Base-by-base conservation (phyloP, 345 rosid genomes). In the Salix koriyanagi region DNA sequence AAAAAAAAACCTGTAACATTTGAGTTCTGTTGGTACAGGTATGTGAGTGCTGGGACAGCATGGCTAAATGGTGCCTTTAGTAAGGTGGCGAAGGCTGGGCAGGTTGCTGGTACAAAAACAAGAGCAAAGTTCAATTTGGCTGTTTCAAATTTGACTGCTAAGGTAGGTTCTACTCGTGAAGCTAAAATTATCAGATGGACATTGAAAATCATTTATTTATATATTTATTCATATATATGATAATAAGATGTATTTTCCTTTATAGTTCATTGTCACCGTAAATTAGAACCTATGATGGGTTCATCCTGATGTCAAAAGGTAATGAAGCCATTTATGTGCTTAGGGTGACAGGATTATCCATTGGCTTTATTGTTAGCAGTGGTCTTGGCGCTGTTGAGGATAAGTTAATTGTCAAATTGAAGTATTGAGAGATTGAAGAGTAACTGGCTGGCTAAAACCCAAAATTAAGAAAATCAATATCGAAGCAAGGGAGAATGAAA, bases 61-160 rank as follows among this genome's bases (percentile, higher is more conserved):
- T 95, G 99, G 99, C 78, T 96, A 64, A 96, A 90, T 81, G 98
- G 96, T 34, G 94, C 99, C 28, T 91, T 96, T 76, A 84, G 86
- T 82, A 96, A 87, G 83, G 91, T 93, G n/a, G 94, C 97, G 39
- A 93, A 86, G 87, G 97, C 90, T 26, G 92, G 99, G 74, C 97
- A 93, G 87, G 87, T 81, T 68, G 99, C 96, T 8, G 86, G 98
- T 65, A 80, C 93, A 25, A 96, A 93, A 90, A 92, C 99, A 32
- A 86, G 83, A 84, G 98, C 93, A 81, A 96, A 93, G 87, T 89
- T 92, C 77, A 87, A 86, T 79, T 50, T 89, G 61, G 96, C 99
- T 64, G 89, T 91, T 75, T 90, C 97, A 36, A 92, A 96, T 84
- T 81, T 96, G 85, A 84, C 91, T 62, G 81, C 98, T 75, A 92